Evolutionary conservation across 768 basidiomycete genomes (phyloP), one percentile per base, ranked within the genome.

Genomic region (Mycena epipterygia): DNA sequence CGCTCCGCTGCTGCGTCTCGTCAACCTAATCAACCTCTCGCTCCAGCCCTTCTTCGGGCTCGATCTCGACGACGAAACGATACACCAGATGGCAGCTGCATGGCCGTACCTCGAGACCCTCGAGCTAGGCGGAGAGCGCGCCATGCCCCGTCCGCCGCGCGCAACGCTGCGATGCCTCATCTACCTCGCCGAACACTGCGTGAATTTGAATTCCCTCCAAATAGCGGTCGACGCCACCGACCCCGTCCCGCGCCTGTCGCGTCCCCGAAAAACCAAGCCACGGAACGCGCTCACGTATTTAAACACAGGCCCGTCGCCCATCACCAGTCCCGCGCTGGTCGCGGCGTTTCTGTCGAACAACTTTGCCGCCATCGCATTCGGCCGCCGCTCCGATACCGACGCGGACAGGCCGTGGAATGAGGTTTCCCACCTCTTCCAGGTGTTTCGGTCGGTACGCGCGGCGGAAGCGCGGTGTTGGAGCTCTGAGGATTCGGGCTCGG

Each of bases 391-490:
- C 12, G 52, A 33, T 21, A 37, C 32, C 27, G 37, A 35, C 19
- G 33, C 37, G 39, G 25, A 41, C 13, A 7, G 37, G 11, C n/a
- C 25, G 37, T 57, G 56, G 56, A 14, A 1, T 13, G 56, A 57
- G 23, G 56, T 39, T 1, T 17, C 23, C 14, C 27, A 23, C 25
- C 37, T 57, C 23, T 57, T 57, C 35, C 33, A 23, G 14, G 25
- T 57, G 37, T 57, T 57, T 23, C n/a, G 56, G 25, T 23, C 33
- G 11, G 56, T 57, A 23, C 21, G 56, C 27, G 25, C n/a, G 2
- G 56, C n/a, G 23, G 56, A 57, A 23, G 35, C 56, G 35, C 33
- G 35, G 23, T 57, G n/a, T 57, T 57, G 56, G 51, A 29, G 27
- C n/a, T 25, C 25, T n/a, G 56, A 57, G 5, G 21, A 29, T 49